Base-by-base conservation (phyloP, 2,329 filamentous ascomycete species). In the Talaromyces albobiverticillius region DNA sequence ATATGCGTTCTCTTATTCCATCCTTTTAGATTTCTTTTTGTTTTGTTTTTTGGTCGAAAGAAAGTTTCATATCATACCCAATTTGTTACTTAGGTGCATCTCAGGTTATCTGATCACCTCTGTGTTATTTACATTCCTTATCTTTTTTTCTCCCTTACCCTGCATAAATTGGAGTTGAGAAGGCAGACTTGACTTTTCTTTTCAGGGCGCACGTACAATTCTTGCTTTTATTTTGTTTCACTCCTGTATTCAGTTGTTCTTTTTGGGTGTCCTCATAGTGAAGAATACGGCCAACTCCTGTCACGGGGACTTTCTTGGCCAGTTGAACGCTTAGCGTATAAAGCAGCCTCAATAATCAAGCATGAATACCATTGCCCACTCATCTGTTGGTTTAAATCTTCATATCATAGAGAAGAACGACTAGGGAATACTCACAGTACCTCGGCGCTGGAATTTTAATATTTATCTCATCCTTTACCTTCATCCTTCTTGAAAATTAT, bases 141-240 rank as follows among this genome's bases (percentile, higher is more conserved):
- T 7, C 18, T 54, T 26, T 50, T 54, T 54, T 51, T 41, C 51
- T 56, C 22, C 25, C 25, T 38, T 31, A 47, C 34, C 26, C 42
- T 36, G 32, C 32, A 36, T 36, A 36, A 2, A 36, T 36, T 36
- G 32, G 32, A 36, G 32, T 36, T 36, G 32, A 36, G 32, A 36
- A 16, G 32, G n/a, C 32, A 16, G 16, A 7, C 14, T 34, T 34
- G 32, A 36, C 32, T 36, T 36, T 36, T 36, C 32, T 36, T 36
- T 36, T n/a, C 32, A 36, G 32, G 32, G 32, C 32, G 11, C 13
- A 29, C 31, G 16, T 22, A 40, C 34, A 36, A 25, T 31, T 36
- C 36, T 46, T 31, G n/a, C 29, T 26, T 23, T n/a, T 26, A 16
- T 6, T 46, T 31, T 23, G 9, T 29, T 36, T 13, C 31, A 14